A percentile compares a stretch with the other conserved stretches of the same genome.
Evolutionary conservation across 768 basidiomycete species (phyloP).

Genomic region (Lactarius tabidus): DNA sequence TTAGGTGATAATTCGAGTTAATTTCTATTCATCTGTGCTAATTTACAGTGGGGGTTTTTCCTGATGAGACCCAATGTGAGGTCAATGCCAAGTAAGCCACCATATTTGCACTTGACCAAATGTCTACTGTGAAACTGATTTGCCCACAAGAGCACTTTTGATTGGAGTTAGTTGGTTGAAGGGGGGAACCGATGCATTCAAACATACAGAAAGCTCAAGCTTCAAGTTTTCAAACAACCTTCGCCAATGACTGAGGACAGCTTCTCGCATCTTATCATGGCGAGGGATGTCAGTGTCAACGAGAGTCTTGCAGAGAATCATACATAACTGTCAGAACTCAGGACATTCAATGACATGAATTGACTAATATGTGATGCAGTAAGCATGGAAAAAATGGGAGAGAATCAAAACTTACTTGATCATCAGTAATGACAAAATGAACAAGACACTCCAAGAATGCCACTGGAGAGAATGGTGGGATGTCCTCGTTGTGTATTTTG

Average conservation of each 20-base stretch:
- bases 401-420: neutral
- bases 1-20: too few relatives aligned
- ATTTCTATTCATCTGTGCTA: too few relatives aligned
- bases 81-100: neutral
- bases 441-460: neutral
- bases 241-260: too few relatives aligned
- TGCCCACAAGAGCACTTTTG: neutral
- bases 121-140: neutral
- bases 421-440: neutral
- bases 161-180: too few relatives aligned
- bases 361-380: too few relatives aligned
- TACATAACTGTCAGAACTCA: too few relatives aligned
- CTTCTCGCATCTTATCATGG: too few relatives aligned
- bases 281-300: too few relatives aligned
- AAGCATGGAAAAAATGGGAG: neutral
- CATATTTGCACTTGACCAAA: neutral
- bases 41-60: too few relatives aligned
- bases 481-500: neutral
- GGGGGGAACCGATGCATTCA: rapidly evolving
- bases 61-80: neutral
- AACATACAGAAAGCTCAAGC: neutral
- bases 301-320: too few relatives aligned
- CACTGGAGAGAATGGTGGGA: neutral
- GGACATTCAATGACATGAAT: too few relatives aligned
- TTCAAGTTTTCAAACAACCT: neutral